Conservation (phyloP, 805 yeast species). For the Yamadazyma philogaea region DNA sequence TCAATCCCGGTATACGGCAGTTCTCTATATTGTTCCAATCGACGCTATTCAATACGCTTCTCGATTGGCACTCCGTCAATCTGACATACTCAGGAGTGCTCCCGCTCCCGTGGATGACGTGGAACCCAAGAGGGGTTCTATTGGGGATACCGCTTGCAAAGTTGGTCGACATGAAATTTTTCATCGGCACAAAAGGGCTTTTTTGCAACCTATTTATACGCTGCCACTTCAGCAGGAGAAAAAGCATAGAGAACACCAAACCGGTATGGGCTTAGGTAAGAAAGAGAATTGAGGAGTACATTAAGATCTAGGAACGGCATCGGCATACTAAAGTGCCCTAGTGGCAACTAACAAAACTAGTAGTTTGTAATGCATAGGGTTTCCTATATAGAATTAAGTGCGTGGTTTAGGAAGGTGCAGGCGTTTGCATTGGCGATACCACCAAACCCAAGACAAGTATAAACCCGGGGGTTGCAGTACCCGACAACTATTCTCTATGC, state of each 20-base stretch:
- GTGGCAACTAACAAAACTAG: background rate
- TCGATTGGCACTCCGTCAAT: background rate
- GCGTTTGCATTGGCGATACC: background rate
- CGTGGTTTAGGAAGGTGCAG: background rate
- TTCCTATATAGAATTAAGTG: background rate
- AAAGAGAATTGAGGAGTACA: background rate
- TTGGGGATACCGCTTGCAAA: background rate
- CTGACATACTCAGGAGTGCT: background rate
- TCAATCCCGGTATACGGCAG: background rate
- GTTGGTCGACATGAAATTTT: background rate
- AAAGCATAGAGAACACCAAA: background rate
- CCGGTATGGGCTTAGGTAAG: background rate
- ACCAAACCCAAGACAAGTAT: background rate
- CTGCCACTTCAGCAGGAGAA: background rate
- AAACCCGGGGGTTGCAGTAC: background rate
- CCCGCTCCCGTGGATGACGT: background rate
- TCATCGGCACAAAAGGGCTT: background rate
- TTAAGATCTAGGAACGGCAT: background rate
- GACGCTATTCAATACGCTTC: background rate
- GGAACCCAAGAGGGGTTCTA: constrained; percentile 2
- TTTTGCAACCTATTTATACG: background rate
- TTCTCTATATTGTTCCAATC: background rate
- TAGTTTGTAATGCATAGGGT: background rate
- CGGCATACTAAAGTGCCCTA: background rate
- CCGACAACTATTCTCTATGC: too few relatives aligned